phyloP scores from a whole-genome alignment of 176 grass and related monocot genomes.

The Chrysopogon serrulatus region DNA sequence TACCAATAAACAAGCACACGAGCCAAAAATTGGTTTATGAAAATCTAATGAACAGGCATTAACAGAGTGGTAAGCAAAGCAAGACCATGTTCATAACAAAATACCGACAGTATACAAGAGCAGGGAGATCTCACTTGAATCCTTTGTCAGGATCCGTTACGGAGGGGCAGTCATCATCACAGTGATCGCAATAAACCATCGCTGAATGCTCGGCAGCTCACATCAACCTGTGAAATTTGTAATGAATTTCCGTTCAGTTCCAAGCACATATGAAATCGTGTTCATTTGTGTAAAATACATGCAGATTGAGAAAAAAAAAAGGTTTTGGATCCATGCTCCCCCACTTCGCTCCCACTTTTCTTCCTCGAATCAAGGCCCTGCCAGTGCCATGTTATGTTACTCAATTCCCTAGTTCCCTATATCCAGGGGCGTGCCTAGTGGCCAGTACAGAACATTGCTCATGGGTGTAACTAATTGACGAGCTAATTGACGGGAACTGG shows the following conservation, averaged over 20 bases:
- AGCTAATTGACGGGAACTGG: no score
- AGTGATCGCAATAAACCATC: conserved; percentile 72
- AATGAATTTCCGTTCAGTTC: not conserved
- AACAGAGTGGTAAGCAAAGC: not conserved
- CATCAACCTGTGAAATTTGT: conserved; percentile 12
- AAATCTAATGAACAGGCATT: not conserved
- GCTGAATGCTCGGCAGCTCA: conserved; percentile 5
- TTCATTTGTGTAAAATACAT: not conserved
- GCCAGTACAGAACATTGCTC: no score
- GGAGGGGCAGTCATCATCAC: conserved; percentile 20
- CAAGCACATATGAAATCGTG: not conserved
- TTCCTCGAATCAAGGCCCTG: not conserved
- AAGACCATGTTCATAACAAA: not conserved
- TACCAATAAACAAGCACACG: not conserved
- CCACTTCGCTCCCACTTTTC: not conserved
- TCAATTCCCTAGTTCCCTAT: not conserved
- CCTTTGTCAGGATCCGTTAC: conserved; percentile 56
- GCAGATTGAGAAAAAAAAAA: not conserved
- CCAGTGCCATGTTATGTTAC: not conserved
- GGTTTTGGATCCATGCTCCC: not conserved
- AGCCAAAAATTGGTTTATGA: not conserved
- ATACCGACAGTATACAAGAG: not conserved
- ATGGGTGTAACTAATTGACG: no score
- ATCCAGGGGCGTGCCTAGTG: no score
- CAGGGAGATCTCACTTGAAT: conserved; percentile 38